Conservation (phyloP, 225 moss, liverwort and hornwort species). For the Pseudoscleropodium purum region DNA sequence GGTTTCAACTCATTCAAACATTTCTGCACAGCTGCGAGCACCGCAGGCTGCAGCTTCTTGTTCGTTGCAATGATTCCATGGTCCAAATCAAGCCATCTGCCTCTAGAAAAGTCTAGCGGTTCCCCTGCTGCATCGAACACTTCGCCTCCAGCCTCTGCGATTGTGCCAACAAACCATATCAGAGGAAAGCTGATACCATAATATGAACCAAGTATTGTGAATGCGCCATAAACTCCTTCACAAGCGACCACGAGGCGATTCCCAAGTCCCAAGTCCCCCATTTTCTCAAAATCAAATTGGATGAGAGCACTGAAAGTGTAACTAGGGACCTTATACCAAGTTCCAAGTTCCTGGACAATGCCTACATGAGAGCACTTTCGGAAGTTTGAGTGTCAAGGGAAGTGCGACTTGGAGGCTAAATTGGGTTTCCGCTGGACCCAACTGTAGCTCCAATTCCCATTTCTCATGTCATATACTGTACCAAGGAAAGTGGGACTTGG, state of each 20-base stretch:
- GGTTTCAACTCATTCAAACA: constrained; percentile 36
- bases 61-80: constrained; percentile 96
- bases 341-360: neutral
- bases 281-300: neutral
- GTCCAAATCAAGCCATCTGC: constrained; percentile 82
- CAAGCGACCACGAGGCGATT: neutral
- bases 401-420: neutral
- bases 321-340: neutral
- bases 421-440: neutral
- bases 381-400: neutral
- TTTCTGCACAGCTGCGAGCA: constrained; percentile 78
- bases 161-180: neutral
- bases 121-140: constrained; percentile 91
- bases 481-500: neutral
- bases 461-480: neutral
- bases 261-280: neutral
- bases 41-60: constrained; percentile 41
- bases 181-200: neutral
- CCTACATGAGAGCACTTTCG: neutral
- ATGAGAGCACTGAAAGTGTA: neutral
- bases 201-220: neutral
- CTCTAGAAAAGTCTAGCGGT: constrained; percentile 83
- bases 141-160: constrained; percentile 84
- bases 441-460: neutral
- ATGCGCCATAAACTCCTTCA: neutral